phyloP scores from a whole-genome alignment of 2,329 filamentous ascomycete genomes.

The Ceratocystis destructans region DNA sequence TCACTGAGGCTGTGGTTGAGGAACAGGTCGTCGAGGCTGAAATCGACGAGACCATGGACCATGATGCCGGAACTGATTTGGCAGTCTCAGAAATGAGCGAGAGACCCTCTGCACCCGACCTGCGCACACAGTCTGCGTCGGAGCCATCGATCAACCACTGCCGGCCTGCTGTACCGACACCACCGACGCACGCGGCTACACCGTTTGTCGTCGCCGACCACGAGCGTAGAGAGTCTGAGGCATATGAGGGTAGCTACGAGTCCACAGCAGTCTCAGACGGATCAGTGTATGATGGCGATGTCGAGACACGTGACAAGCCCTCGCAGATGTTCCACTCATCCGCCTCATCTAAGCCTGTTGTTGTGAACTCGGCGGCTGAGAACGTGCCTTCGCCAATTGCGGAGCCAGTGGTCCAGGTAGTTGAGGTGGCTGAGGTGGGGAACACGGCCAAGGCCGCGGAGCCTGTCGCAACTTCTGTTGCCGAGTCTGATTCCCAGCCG shows the following conservation, averaged over 20 bases:
- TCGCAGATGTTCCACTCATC: neutral
- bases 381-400: too few relatives aligned
- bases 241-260: neutral
- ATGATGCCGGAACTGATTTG: neutral
- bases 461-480: neutral
- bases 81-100: neutral
- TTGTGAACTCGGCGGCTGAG: neutral
- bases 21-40: neutral
- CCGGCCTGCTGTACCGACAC: slow-evolving; percentile 9
- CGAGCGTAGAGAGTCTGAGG: neutral
- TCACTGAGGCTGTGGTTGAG: neutral
- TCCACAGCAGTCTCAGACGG: neutral
- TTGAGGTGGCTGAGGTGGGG: neutral
- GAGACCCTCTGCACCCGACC: neutral
- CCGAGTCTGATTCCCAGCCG: neutral
- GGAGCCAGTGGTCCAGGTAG: neutral
- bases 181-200: slow-evolving; percentile 7
- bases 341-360: neutral
- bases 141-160: neutral
- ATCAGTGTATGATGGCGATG: neutral
- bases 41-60: neutral
- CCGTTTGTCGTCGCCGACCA: neutral
- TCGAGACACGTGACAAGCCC: neutral
- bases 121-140: neutral
- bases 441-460: neutral